phyloP scores from a whole-genome alignment of 805 yeast species.

The Danielia oregonensis region DNA sequence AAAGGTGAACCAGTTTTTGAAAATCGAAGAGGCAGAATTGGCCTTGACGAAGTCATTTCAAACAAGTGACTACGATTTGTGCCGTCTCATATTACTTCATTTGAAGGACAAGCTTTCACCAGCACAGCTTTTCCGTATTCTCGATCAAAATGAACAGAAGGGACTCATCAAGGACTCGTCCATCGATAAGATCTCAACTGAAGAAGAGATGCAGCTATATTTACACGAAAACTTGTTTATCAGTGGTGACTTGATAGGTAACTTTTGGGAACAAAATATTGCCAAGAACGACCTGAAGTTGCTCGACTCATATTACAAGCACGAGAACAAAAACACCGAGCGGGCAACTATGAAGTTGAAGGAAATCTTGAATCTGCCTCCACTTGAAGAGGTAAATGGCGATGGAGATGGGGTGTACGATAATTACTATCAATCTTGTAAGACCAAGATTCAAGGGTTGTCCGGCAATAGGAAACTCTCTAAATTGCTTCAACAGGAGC shows the following conservation, averaged over 20 bases:
- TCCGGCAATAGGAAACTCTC: constrained; percentile 15
- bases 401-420: constrained; percentile 7
- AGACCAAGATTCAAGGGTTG: constrained; percentile 17
- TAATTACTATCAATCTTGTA: constrained; percentile 21
- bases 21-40: constrained; percentile 65
- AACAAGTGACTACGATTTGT: constrained; percentile 57
- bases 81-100: constrained; percentile 52
- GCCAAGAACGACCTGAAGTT: constrained; percentile 21
- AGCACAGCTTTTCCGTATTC: constrained; percentile 65
- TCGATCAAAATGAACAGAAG: constrained; percentile 46
- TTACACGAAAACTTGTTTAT: constrained; percentile 22
- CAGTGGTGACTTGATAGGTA: constrained; percentile 36
- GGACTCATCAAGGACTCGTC: constrained; percentile 28
- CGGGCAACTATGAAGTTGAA: constrained; percentile 17
- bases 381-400: constrained; percentile 12
- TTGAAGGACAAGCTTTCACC: constrained; percentile 52
- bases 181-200: constrained; percentile 16
- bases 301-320: constrained; percentile 27
- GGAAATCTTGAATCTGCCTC: constrained; percentile 1
- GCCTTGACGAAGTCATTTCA: constrained; percentile 68
- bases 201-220: constrained; percentile 9
- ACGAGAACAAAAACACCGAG: constrained; percentile 27
- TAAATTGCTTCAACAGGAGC: constrained; percentile 25
- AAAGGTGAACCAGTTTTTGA: constrained; percentile 57
- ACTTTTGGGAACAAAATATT: constrained; percentile 33